Evolutionary conservation across 768 basidiomycete species (phyloP), one percentile per base, ranked within the genome.

Genomic region (Suillus brevipes): DNA sequence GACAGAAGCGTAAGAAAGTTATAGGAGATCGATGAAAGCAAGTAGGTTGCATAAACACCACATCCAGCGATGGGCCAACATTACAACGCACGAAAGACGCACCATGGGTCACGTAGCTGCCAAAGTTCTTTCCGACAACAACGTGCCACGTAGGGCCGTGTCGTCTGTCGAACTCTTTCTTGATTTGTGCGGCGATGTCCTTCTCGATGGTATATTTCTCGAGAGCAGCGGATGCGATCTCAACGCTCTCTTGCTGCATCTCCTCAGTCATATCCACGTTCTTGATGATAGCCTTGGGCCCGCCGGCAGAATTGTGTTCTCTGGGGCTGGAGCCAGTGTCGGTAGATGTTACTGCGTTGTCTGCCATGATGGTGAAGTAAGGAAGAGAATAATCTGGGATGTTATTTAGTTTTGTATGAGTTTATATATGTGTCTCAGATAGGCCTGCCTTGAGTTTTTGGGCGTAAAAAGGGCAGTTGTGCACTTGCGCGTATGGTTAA

Each of bases 111-210:
- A 98, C 96, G 75, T 96, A 98, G 80, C 92, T 94, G 60, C 96
- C 96, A 87, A 97, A 98, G 82, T 98, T 97, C 84, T 97, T 98
- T 66, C 97, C 97, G 60, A 97, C 97, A 69, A 99, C 95, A 77
- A 95, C 95, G 77, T 99, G 97, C 97, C 97, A 99, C 71, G 96
- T 97, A 64, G 93, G 88, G 31, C 94, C 94, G 71, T 94, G 89
- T 78, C 90, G 83, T 80, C 88, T 84, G 84, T 99, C 97, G 76
- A 96, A 95, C 82, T 97, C 95, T 79, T 95, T 95, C 87, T 99
- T 99, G 87, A 98, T 92, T 78, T 92, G 89, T 49, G 96, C 95
- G 18, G 97, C 97, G 75, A 98, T 95, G 78, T 99, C 97, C 80
- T 97, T 98, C 84, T 99, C 97, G 82, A 97, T 91, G 78, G 86